phyloP scores from a whole-genome alignment of 768 basidiomycete genomes.

The Fomitopsis serialis region DNA sequence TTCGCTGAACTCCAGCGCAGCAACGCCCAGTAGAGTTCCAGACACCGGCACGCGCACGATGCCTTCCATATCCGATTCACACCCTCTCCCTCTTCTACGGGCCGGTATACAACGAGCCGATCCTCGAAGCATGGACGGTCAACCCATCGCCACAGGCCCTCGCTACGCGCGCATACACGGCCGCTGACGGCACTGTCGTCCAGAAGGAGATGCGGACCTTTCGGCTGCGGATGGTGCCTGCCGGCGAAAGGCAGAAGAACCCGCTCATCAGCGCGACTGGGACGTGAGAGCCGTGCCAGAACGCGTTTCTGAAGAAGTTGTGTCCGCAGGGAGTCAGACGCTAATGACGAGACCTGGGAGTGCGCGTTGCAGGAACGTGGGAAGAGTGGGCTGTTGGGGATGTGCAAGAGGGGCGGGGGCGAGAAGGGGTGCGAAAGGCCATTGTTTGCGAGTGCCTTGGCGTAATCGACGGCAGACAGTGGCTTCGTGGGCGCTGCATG shows the following conservation, averaged over 20 bases:
- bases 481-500: background rate
- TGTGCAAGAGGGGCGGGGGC: constrained; percentile 45
- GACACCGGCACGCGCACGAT: constrained; percentile 31
- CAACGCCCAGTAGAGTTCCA: constrained; percentile 52
- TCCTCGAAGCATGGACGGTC: constrained; percentile 76
- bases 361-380: constrained; percentile 54
- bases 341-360: constrained; percentile 41
- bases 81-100: constrained; percentile 27
- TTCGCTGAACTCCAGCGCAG: constrained; percentile 68
- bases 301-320: constrained; percentile 27
- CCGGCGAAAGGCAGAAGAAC: constrained; percentile 15
- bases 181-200: constrained; percentile 31
- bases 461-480: constrained; percentile 27
- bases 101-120: constrained; percentile 50
- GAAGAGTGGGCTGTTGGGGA: constrained; percentile 33
- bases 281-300: constrained; percentile 40
- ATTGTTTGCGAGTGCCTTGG: constrained; percentile 41
- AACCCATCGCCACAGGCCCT: constrained; percentile 64
- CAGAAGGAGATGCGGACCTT: constrained; percentile 21
- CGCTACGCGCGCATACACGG: constrained; percentile 34
- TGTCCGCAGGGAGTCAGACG: constrained; percentile 25
- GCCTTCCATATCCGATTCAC: background rate
- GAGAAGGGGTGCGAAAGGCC: constrained; percentile 35
- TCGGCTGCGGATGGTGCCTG: constrained; percentile 3
- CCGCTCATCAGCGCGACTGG: constrained; percentile 14